phyloP scores from a whole-genome alignment of 2,329 filamentous ascomycete species.

The Escovopsis sp. region DNA sequence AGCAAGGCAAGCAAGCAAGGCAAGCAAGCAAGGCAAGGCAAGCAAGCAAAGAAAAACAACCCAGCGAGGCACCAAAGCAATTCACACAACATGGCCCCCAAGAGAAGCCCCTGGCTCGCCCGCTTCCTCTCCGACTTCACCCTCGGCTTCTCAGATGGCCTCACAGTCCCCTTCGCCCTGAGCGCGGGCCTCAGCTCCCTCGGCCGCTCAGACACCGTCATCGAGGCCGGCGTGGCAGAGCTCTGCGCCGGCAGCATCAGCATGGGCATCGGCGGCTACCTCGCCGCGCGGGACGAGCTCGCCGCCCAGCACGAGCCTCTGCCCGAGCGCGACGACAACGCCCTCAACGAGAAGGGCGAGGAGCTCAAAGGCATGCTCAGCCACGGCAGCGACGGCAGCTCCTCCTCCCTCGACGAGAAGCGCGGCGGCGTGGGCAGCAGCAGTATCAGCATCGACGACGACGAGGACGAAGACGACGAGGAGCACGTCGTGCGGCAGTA shows the following conservation, averaged over 20 bases:
- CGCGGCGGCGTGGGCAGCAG: conserved; percentile 7
- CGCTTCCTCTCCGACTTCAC: conserved; percentile 49
- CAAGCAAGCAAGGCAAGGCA: too few relatives aligned
- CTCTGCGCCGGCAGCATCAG: conserved; percentile 57
- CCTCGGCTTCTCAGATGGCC: conserved; percentile 58
- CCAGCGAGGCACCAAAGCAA: background rate
- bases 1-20: too few relatives aligned
- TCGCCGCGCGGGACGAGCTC: conserved; percentile 37
- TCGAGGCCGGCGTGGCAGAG: conserved; percentile 56
- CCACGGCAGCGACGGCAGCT: conserved; percentile 2
- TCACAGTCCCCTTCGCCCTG: conserved; percentile 62
- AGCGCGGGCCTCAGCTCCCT: conserved; percentile 53
- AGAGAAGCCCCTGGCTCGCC: conserved; percentile 15
- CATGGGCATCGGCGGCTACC: conserved; percentile 59
- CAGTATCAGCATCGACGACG: conserved; percentile 3
- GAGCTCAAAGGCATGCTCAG: conserved; percentile 14
- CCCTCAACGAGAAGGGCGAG: conserved; percentile 4
- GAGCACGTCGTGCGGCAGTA: conserved; percentile 16
- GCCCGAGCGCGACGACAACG: too few relatives aligned
- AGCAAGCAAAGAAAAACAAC: too few relatives aligned
- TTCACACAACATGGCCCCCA: conserved; percentile 8
- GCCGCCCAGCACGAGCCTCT: background rate
- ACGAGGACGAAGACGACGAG: conserved; percentile 4
- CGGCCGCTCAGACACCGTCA: conserved; percentile 44
- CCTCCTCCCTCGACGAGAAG: conserved; percentile 7